These are phyloP conservation scores for Senecio squalidus DNA, from an alignment of 140 eudicot species.

Conservation along the genomic window DNA sequence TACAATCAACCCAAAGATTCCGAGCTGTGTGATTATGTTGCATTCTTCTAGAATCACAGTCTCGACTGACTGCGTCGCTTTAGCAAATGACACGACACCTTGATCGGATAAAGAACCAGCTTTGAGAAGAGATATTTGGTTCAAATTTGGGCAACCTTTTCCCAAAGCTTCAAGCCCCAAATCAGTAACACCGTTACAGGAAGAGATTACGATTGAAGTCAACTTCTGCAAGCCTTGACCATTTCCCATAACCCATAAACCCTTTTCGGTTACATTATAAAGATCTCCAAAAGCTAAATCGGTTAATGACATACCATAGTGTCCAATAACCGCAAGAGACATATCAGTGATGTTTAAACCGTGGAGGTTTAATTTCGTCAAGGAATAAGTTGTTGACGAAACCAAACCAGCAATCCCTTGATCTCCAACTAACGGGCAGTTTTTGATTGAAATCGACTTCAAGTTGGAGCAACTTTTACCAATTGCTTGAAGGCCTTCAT, in stretches of 20 bases:
- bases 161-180: conserved; percentile 53
- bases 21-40: conserved; percentile 57
- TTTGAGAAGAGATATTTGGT: conserved; percentile 30
- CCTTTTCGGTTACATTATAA: conserved; percentile 55
- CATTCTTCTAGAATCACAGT: conserved; percentile 58
- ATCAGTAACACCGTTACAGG: conserved; percentile 63
- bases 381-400: conserved; percentile 35
- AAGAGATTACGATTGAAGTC: conserved; percentile 30
- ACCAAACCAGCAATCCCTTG: conserved; percentile 59
- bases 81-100: conserved; percentile 53
- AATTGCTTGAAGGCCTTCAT: conserved; percentile 50
- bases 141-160: conserved; percentile 55
- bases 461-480: conserved; percentile 49
- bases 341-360: conserved; percentile 45
- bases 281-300: conserved; percentile 39
- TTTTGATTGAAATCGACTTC: conserved; percentile 45
- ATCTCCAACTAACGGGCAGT: conserved; percentile 59
- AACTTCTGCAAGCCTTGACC: conserved; percentile 63
- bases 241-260: conserved; percentile 82
- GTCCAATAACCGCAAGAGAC: conserved; percentile 75
- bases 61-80: conserved; percentile 41
- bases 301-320: conserved; percentile 53
- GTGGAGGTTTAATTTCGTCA: conserved; percentile 42
- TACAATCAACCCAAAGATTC: conserved; percentile 51
- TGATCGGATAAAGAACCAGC: conserved; percentile 48